Evolutionary conservation across 164 flowering plant genomes (phyloP).

Genomic region (Umbellularia californica): DNA sequence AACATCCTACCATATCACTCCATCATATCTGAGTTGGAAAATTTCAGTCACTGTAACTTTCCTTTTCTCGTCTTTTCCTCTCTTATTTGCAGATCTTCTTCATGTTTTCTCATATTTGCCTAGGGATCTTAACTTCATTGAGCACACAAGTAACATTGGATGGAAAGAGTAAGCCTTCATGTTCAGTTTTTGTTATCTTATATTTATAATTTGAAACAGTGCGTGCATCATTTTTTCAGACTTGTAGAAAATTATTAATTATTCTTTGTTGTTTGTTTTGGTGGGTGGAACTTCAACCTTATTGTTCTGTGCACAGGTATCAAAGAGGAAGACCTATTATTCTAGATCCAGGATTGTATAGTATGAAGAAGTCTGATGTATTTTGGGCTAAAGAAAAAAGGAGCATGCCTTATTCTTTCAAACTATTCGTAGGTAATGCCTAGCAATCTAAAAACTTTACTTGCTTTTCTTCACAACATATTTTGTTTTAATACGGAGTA

Average conservation of each 20-base stretch:
- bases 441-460: background rate
- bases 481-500: background rate
- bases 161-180: constrained; percentile 85
- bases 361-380: constrained; percentile 64
- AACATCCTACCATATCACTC: no score
- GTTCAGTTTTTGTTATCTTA: constrained; percentile 1
- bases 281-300: background rate
- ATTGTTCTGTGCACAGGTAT: constrained; percentile 32
- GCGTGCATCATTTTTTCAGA: background rate
- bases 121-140: constrained; percentile 80
- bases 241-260: background rate
- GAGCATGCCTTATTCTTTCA: constrained; percentile 75
- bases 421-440: constrained; percentile 60
- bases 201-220: constrained; percentile 3
- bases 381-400: constrained; percentile 80
- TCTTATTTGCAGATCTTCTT: constrained; percentile 45
- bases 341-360: constrained; percentile 84
- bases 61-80: no score
- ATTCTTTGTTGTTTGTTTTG: background rate
- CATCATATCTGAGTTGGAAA: no score
- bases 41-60: no score
- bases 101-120: constrained; percentile 84
- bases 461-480: background rate
- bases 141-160: constrained; percentile 75
- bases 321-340: constrained; percentile 79